A percentile compares a stretch with the other conserved stretches of the same genome.
These are phyloP conservation scores for Umbellularia californica DNA, from an alignment of 164 flowering plant genomes.

Conservation along the genomic window DNA sequence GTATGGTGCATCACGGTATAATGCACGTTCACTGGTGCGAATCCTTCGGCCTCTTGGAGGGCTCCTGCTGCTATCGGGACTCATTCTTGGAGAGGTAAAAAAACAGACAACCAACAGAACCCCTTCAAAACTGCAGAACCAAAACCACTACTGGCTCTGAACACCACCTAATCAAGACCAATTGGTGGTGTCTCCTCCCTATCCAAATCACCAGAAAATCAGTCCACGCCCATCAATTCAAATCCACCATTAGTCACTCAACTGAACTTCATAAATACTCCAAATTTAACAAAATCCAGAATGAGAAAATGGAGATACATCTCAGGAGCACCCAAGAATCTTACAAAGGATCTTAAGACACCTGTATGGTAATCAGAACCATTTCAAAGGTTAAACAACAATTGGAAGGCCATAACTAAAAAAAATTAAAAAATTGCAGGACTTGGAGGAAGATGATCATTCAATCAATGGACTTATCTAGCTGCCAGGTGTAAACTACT, in stretches of 20 bases:
- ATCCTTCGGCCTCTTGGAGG: conserved; percentile 24
- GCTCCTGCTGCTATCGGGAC: conserved; percentile 25
- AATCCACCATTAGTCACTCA: conserved; percentile 9
- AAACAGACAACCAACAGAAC: not conserved
- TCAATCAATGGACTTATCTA: not conserved
- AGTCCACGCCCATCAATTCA: conserved; percentile 22
- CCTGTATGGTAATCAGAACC: not conserved
- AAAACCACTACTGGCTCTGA: not conserved
- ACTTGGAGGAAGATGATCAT: not conserved
- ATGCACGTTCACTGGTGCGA: conserved; percentile 26
- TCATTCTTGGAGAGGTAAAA: conserved; percentile 10
- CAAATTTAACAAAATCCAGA: not conserved
- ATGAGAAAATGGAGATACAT: not conserved
- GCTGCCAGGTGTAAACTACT: not conserved
- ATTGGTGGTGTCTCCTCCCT: conserved; percentile 14
- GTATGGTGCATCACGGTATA: conserved; percentile 36
- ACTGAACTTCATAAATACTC: too few relatives aligned
- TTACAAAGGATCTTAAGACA: not conserved
- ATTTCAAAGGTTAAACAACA: not conserved
- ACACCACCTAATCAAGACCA: conserved; percentile 1
- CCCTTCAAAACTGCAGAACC: not conserved
- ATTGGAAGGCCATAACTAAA: not conserved
- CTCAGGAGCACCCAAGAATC: not conserved
- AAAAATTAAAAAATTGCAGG: too few relatives aligned
- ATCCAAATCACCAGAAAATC: conserved; percentile 26